Percentiles rank a stretch among this genome's conserved stretches.
Conservation (phyloP, 2,329 filamentous ascomycete species). For the Hypoxylon sp. region DNA sequence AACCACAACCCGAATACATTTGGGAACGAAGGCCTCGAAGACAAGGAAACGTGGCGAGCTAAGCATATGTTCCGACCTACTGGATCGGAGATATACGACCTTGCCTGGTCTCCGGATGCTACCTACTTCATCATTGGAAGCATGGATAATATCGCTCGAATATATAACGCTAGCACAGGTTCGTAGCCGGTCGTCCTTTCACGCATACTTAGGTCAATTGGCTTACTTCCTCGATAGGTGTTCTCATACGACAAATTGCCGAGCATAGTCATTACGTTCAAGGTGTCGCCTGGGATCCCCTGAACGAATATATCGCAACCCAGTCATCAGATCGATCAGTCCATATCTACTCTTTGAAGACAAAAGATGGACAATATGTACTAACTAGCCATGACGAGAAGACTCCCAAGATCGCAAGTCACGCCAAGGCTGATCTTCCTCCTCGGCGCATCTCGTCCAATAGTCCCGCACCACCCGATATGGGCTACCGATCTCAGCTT, state of each 20-base stretch:
- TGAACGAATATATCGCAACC: constrained; percentile 98
- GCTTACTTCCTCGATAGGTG: constrained; percentile 40
- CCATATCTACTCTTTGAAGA: constrained; percentile 96
- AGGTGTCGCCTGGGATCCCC: constrained; percentile 96
- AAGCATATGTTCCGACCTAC: constrained; percentile 98
- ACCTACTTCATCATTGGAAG: constrained; percentile 97
- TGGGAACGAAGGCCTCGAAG: constrained; percentile 87
- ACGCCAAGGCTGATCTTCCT: constrained; percentile 88
- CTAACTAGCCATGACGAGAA: constrained; percentile 74
- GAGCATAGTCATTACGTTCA: constrained; percentile 85
- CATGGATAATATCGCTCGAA: constrained; percentile 98
- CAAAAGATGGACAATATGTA: constrained; percentile 95
- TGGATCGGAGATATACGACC: constrained; percentile 96
- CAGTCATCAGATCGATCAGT: constrained; percentile 98
- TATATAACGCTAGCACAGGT: constrained; percentile 92
- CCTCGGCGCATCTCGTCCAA: constrained; percentile 89
- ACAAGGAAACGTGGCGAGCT: constrained; percentile 96
- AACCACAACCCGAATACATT: constrained; percentile 76
- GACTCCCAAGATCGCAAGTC: constrained; percentile 85
- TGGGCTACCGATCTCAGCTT: constrained; percentile 76
- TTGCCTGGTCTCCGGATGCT: constrained; percentile 99
- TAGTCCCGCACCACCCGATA: constrained; percentile 91
- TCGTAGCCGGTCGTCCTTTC: constrained; percentile 45
- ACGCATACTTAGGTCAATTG: neutral
- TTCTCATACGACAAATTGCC: constrained; percentile 52